Evolutionary conservation across 768 basidiomycete genomes (phyloP).

Genomic region (Terana coerulea): DNA sequence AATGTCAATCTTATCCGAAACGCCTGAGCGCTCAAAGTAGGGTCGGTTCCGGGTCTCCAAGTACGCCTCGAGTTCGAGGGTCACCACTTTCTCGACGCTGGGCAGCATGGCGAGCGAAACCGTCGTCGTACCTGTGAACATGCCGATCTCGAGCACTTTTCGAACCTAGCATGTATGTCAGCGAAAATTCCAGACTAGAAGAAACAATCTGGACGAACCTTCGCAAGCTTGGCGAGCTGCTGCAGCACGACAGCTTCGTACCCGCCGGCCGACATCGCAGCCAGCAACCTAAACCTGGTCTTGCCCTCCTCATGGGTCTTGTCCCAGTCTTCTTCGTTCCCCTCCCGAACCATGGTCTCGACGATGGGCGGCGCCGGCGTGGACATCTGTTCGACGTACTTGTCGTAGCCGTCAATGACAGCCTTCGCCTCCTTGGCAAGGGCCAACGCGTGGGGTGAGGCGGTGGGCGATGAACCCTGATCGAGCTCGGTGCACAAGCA

Average conservation of each 20-base stretch:
- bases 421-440: constrained; percentile 9
- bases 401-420: constrained; percentile 13
- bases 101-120: constrained; percentile 13
- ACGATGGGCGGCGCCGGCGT: constrained; percentile 8
- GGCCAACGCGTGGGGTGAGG: neutral
- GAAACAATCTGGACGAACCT: too few relatives aligned
- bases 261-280: constrained; percentile 10
- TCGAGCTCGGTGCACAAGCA: constrained; percentile 10
- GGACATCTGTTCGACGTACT: constrained; percentile 11
- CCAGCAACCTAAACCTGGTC: constrained; percentile 5
- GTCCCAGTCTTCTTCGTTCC: constrained; percentile 10
- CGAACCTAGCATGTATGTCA: too few relatives aligned
- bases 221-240: constrained; percentile 11
- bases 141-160: constrained; percentile 13
- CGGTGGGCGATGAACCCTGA: neutral
- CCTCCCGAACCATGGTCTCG: constrained; percentile 8
- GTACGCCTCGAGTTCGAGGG: constrained; percentile 13
- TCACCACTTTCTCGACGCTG: constrained; percentile 5
- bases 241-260: constrained; percentile 16
- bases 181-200: too few relatives aligned
- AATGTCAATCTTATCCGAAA: constrained; percentile 15
- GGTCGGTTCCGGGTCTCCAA: constrained; percentile 7
- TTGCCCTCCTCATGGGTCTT: constrained; percentile 6
- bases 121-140: constrained; percentile 17
- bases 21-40: constrained; percentile 10